Percentiles rank a stretch among this genome's conserved stretches.
Evolutionary conservation across 495 filamentous ascomycete species (phyloP).

Genomic region (Podospora pseudoanserina): DNA sequence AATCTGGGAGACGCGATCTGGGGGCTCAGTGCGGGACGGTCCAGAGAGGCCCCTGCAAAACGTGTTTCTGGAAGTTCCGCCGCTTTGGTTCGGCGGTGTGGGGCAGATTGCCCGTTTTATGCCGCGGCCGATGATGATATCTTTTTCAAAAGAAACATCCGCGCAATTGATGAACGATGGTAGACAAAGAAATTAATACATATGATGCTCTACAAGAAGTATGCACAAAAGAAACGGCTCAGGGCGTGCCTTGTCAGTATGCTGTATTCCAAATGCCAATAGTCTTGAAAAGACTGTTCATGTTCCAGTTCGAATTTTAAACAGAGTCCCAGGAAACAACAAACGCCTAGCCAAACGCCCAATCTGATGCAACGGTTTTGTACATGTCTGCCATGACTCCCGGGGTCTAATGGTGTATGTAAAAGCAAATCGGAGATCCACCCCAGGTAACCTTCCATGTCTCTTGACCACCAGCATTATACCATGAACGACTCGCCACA

Average conservation of each 20-base stretch:
- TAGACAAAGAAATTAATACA: no score
- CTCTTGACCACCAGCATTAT: slow-evolving; percentile 21
- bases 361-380: slow-evolving; percentile 1
- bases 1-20: slow-evolving; percentile 14
- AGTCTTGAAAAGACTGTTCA: neutral
- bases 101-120: neutral
- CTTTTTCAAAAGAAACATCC: no score
- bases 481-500: slow-evolving; percentile 98
- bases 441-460: no score
- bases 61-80: slow-evolving; percentile 8
- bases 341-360: slow-evolving; percentile 5
- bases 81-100: slow-evolving; percentile 13
- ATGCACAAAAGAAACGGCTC: neutral
- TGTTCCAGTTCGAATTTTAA: neutral
- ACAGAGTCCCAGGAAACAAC: neutral
- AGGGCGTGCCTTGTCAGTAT: neutral
- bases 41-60: neutral
- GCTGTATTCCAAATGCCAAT: neutral
- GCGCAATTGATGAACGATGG: neutral
- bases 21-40: neutral
- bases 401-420: neutral
- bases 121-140: neutral
- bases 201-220: neutral
- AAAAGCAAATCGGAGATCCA: slow-evolving; percentile 10
- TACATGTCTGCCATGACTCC: neutral